Percentiles rank a stretch among this genome's conserved stretches.
phyloP scores from a whole-genome alignment of 305 asterid genomes.

The Solanum aculeatissimum region DNA sequence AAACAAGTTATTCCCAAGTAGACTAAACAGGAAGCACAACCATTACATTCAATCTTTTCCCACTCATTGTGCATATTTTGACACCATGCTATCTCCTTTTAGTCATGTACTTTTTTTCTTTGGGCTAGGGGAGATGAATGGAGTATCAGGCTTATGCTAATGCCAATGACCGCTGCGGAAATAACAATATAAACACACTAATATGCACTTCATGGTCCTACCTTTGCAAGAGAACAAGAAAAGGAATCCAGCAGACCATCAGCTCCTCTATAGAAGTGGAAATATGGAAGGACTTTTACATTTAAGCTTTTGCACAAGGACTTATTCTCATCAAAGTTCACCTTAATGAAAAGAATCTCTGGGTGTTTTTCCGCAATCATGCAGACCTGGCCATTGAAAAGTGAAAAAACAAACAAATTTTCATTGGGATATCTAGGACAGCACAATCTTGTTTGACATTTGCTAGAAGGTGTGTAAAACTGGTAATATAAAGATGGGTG shows the following conservation, averaged over 20 bases:
- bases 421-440: neutral
- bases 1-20: neutral
- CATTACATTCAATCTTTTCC: neutral
- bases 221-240: constrained; percentile 76
- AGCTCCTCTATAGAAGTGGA: constrained; percentile 60
- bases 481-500: neutral
- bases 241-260: constrained; percentile 52
- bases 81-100: neutral
- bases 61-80: neutral
- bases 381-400: constrained; percentile 34
- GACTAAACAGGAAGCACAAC: neutral
- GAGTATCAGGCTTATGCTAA: neutral
- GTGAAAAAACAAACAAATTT: neutral
- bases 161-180: neutral
- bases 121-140: neutral
- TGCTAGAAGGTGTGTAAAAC: neutral
- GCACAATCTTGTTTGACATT: neutral
- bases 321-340: constrained; percentile 63
- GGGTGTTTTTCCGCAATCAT: constrained; percentile 45
- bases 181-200: neutral
- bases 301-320: constrained; percentile 53
- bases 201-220: neutral
- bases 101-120: neutral
- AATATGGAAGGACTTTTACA: constrained; percentile 57
- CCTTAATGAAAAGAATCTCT: constrained; percentile 50